phyloP scores from a whole-genome alignment of 352 stramenopile genomes.

The Phytophthora sansomeana region DNA sequence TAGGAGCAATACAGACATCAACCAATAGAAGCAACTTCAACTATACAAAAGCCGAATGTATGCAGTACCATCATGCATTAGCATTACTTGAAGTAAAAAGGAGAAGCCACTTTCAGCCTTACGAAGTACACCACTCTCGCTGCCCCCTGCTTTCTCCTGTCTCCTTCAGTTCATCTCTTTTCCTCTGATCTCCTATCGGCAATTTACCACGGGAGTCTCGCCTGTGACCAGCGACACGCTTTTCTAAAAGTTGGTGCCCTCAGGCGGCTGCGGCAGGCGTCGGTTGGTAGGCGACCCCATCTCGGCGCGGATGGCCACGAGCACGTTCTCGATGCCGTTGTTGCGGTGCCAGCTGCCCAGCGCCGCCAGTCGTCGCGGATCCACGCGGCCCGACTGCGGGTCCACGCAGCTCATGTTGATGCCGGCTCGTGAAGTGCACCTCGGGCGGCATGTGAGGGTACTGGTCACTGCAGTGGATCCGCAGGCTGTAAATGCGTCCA shows the following conservation, averaged over 20 bases:
- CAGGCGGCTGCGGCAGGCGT: constrained; percentile 91
- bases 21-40: not conserved
- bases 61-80: constrained; percentile 48
- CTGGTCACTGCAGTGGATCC: constrained; percentile 93
- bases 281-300: constrained; percentile 91
- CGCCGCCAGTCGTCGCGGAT: constrained; percentile 71
- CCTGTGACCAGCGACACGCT: constrained; percentile 25
- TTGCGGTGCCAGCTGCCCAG: constrained; percentile 89
- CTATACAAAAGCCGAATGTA: constrained; percentile 18
- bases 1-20: not conserved
- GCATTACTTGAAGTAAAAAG: constrained; percentile 37
- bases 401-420: constrained; percentile 99
- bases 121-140: constrained; percentile 5
- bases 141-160: constrained; percentile 6
- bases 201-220: constrained; percentile 13
- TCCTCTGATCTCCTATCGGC: constrained; percentile 14
- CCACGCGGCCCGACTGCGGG: constrained; percentile 82
- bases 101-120: constrained; percentile 14
- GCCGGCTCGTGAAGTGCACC: constrained; percentile 96
- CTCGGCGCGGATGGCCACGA: constrained; percentile 90
- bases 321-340: constrained; percentile 91
- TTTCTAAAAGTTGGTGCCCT: constrained; percentile 94
- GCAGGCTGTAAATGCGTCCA: constrained; percentile 96
- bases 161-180: constrained; percentile 12
- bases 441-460: constrained; percentile 96